Base-by-base conservation (phyloP, 192 early-diverging fungal species). In the Coemansia sp. region DNA sequence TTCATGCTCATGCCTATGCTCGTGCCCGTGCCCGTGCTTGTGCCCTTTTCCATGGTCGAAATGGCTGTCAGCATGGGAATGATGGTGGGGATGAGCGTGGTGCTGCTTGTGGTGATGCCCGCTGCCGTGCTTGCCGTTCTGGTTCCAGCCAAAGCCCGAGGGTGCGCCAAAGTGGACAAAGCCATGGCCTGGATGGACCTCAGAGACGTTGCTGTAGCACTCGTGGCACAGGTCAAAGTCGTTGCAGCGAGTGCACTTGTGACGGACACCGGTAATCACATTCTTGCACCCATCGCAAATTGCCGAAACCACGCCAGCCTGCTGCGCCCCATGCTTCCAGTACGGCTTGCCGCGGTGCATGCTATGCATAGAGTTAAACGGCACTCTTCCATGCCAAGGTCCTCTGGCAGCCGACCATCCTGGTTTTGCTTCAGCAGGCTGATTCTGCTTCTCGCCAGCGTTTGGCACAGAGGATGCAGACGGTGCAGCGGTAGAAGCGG, bases 231-330 rank as follows among this genome's bases (percentile, higher is more conserved):
- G 34, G 51, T 81, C 78, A 36, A 76, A 81, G 70, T 72, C 60
- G 55, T 64, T 73, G 75, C 84, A 85, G 31, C 75, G 71, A 11
- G 66, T 83, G 66, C 89, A 91, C 61, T 78, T 84, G 77, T 89
- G 87, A 5, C 87, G 75, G 18, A 80, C 75, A 5, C 87, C 87
- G 36, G 42, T 40, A 20, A 91, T 87, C 3, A 63, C 56, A 14
- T 67, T 71, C 11, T 73, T 68, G 72, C 89, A 91, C 59, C 80
- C 79, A 60, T 88, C 85, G 65, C 89, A 91, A 31, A 58, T 62
- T 8, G 76, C 75, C 8, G 30, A 61, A 49, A 33, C 42, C 18
- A 52, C 28, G 25, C 14, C 32, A 38, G 58, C 20, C 56, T 20
- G 30, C 34, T 34, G 29, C 28, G 33, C n/a, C 3, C 60, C 33